Base-by-base conservation (phyloP, 2,329 filamentous ascomycete genomes). In the Didymella keratinophila region DNA sequence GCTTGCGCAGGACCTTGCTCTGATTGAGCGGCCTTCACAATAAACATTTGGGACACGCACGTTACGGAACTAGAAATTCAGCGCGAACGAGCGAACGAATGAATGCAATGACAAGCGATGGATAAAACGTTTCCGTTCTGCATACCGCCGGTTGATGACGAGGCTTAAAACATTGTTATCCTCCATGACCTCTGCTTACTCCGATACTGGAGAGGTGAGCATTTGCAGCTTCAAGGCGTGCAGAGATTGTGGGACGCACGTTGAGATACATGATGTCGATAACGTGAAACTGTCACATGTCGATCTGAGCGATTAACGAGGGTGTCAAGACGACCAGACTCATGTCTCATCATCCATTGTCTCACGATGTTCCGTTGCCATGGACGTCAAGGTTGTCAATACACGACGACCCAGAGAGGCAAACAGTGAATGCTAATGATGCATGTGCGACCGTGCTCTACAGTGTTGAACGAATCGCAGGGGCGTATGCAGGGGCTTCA, bases 401-500 rank as follows among this genome's bases (percentile, higher is more conserved):
- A 41, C 37, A 41, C 20, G 37, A 18, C 27, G 12, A 7, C 20
- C 32, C 28, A 54, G 46, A 46, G 18, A 25, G 32, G 37, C 30
- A 30, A 36, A 37, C 37, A 44, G 49, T 48, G 39, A 43, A 53
- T 51, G 51, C 55, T 58, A 34, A 54, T 43, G 48, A 57, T 49
- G 52, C 52, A 61, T 58, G 53, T 54, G 50, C 50, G 47, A 58
- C 52, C 58, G 56, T 61, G 53, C 56, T 53, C 52, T 56, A 39
- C 51, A 46, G 49, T 39, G 28, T 47, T 51, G 52, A 59, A 25
- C 23, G 52, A 58, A 55, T 63, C 61, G 54, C 50, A 54, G 52
- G 57, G 60, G 54, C 37, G 23, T 27, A 61, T 62, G 64, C 64
- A 66, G 61, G 61, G 64, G 64, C 55, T 56, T n/a, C 16, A 18